A percentile compares a stretch with the other conserved stretches of the same genome.
Evolutionary conservation across 2,329 filamentous ascomycete genomes (phyloP).

Genomic region (Sporothrix protearum): DNA sequence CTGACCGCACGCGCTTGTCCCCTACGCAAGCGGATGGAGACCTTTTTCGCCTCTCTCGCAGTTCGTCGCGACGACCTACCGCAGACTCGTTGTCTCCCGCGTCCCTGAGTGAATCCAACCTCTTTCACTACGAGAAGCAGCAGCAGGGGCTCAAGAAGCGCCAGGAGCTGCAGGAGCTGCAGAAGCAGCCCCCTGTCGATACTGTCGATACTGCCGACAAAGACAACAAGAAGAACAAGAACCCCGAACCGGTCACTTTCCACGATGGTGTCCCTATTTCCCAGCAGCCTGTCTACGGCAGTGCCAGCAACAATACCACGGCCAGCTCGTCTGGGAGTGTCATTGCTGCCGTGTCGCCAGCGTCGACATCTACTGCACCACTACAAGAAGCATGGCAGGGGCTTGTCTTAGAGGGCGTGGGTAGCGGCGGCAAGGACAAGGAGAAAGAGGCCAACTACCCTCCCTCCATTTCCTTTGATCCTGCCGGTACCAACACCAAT

Average conservation of each 20-base stretch:
- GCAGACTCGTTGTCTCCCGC: conserved; percentile 34
- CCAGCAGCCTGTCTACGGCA: neutral
- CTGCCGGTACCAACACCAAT: neutral
- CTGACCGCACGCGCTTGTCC: conserved; percentile 57
- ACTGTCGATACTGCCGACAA: neutral
- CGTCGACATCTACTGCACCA: conserved; percentile 42
- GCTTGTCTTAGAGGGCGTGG: conserved; percentile 48
- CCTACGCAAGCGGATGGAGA: conserved; percentile 54
- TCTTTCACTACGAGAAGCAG: conserved; percentile 7
- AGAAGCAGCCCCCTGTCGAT: neutral
- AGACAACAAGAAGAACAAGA: neutral
- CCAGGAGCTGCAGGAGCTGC: conserved; percentile 31
- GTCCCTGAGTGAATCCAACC: conserved; percentile 27
- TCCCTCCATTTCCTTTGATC: neutral
- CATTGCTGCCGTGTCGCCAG: conserved; percentile 21
- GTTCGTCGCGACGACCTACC: conserved; percentile 40
- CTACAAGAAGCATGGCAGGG: conserved; percentile 53
- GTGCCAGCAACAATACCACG: conserved; percentile 3
- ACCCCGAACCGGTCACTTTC: neutral
- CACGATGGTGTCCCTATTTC: conserved; percentile 9
- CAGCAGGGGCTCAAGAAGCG: conserved; percentile 13
- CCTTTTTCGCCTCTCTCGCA: conserved; percentile 31
- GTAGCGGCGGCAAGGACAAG: conserved; percentile 30
- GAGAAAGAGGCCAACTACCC: conserved; percentile 30
- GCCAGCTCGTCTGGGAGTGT: conserved; percentile 8